Base-by-base conservation (phyloP, 139 green algal genomes). In the Closterium sp. region DNA sequence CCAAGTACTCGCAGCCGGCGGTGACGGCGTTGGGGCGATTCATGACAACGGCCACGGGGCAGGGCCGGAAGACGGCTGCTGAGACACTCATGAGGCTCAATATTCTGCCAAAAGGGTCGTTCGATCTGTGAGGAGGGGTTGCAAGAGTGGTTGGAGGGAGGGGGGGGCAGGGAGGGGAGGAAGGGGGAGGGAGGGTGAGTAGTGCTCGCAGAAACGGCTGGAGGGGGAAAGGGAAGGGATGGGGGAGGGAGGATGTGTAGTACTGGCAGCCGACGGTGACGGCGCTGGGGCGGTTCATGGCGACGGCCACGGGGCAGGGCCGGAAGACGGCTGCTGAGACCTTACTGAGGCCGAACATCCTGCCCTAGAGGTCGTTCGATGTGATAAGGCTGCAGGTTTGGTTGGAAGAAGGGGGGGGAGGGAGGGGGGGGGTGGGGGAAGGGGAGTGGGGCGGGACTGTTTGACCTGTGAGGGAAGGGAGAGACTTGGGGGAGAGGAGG, bases 11-110 rank as follows among this genome's bases (percentile, higher is more conserved):
- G 2, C 31, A 87, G 55, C 33, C 89, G 0, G 89, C 89, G 16
- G 30, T 92, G 30, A 84, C 35, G 25, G 88, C 88, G 84, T 25
- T 91, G 10, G 88, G 88, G 28, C 34, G 36, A 8, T 91, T 88
- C 64, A 91, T 91, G 88, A 91, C 88, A 1, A 91, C 34, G 1
- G 88, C 88, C 28, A 91, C 88, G 5, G 88, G 88, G 23, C 28
- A 55, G 25, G 35, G 76, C 28, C 12, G 88, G 28, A 91, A 91
- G 64, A 66, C 35, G 28, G 88, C 88, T 25, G 88, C 88, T 23
- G 88, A 91, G 34, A 66, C 88, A 7, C 84, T 91, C 28, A 91
- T 91, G 88, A 43, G 38, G 28, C 28, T 91, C 33, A 86, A 91
- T 19, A 87, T 91, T 2, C 30, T 91, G 0, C 88, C 88, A 0